phyloP scores from a whole-genome alignment of 164 flowering plant genomes.

The Taxillus chinensis region DNA sequence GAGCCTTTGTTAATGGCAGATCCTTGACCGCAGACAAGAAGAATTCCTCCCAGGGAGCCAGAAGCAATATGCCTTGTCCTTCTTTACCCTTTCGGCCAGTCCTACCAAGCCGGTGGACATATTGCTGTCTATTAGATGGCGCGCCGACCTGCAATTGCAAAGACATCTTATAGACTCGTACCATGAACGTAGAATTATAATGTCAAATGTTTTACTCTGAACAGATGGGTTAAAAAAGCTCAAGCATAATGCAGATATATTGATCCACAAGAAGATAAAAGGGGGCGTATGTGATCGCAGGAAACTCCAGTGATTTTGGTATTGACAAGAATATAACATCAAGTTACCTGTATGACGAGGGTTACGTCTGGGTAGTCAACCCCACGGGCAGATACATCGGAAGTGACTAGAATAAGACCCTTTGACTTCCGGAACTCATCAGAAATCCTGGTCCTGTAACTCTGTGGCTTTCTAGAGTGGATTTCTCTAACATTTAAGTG shows the following conservation, averaged over 20 bases:
- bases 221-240: too few relatives aligned
- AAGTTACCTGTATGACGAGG: constrained; percentile 81
- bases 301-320: too few relatives aligned
- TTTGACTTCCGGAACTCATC: constrained; percentile 96
- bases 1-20: constrained; percentile 70
- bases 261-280: too few relatives aligned
- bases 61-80: constrained; percentile 80
- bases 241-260: too few relatives aligned
- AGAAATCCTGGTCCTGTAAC: constrained; percentile 85
- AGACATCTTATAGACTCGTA: background rate
- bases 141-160: constrained; percentile 56
- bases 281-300: too few relatives aligned
- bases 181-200: too few relatives aligned
- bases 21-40: constrained; percentile 63
- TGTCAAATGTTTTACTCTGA: too few relatives aligned
- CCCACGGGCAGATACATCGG: constrained; percentile 99
- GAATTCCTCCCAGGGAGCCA: constrained; percentile 97
- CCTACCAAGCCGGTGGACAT: constrained; percentile 93
- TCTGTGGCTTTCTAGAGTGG: constrained; percentile 92
- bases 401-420: constrained; percentile 93
- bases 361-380: constrained; percentile 99
- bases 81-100: constrained; percentile 98
- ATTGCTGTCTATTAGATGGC: constrained; percentile 86
- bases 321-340: background rate
- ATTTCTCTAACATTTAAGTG: constrained; percentile 86